Evolutionary conservation across 805 yeast species (phyloP), one percentile per base, ranked within the genome.

Genomic region (Ogataea nonfermentans): DNA sequence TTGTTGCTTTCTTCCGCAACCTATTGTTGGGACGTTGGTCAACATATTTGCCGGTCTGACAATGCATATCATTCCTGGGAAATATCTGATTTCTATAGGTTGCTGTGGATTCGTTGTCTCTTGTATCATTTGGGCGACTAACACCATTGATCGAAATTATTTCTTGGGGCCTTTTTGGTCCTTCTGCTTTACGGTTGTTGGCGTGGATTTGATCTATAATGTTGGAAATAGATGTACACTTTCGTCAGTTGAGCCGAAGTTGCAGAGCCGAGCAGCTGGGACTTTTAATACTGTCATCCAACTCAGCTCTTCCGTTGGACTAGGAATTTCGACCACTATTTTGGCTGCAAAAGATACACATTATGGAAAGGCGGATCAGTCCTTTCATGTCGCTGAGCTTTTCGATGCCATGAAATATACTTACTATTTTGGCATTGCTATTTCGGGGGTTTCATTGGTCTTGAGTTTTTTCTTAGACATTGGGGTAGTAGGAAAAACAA

Each of bases 121-220:
- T 6, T 43, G 66, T 6, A 54, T 72, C 14, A 50, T 71, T 9
- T 72, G 76, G 76, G 65, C 68, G 0, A 66, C 74, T 1, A 54
- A 62, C 43, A 46, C 59, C 3, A 56, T 59, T 1, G 45, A 58
- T 23, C 47, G 67, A 24, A 53, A 56, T 27, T 73, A 68, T 47
- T 73, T 73, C 61, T 53, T 67, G 4, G 69, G 73, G 12, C 73
- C 76, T 14, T 71, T 73, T 41, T 70, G 71, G 55, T 65, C 73
- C 0, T 61, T 66, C 35, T 49, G 61, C 10, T 47, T 67, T 19
- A 52, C 65, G 0, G 75, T 70, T 23, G 27, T 73, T 11, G 77
- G 77, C 0, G 76, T 76, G 0, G 78, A 74, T 51, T 48, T 74
- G 4, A 53, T 67, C 11, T 73, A 67, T 47, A 73, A 73, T 46